These are phyloP conservation scores for Suhomyces prunicola DNA, from an alignment of 805 yeast species.

Conservation along the genomic window DNA sequence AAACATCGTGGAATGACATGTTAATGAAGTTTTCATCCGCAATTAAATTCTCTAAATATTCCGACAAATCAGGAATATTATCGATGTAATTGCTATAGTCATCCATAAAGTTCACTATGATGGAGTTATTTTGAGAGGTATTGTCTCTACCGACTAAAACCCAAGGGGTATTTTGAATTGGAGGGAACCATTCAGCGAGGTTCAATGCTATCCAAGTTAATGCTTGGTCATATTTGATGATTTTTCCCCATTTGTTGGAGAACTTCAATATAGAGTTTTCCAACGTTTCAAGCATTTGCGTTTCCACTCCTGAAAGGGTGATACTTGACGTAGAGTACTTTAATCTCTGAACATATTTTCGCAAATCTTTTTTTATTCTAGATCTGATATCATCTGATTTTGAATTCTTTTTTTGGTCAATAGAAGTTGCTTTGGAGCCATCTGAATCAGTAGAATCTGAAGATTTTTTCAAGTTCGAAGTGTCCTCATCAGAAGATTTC, in stretches of 20 bases:
- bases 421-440: neutral
- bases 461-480: neutral
- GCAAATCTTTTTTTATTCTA: slow-evolving; percentile 54
- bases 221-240: slow-evolving; percentile 76
- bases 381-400: slow-evolving; percentile 20
- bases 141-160: slow-evolving; percentile 55
- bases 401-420: neutral
- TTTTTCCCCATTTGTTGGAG: slow-evolving; percentile 71
- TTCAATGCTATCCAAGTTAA: slow-evolving; percentile 86
- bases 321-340: slow-evolving; percentile 25
- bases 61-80: slow-evolving; percentile 24
- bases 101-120: slow-evolving; percentile 30
- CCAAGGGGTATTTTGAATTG: slow-evolving; percentile 49
- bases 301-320: slow-evolving; percentile 43
- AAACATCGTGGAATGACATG: slow-evolving; percentile 63
- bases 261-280: slow-evolving; percentile 63
- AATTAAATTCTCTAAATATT: slow-evolving; percentile 20
- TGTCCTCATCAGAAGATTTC: neutral
- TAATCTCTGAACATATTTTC: slow-evolving; percentile 54
- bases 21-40: slow-evolving; percentile 24
- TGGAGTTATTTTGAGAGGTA: slow-evolving; percentile 20
- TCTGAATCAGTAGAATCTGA: neutral
- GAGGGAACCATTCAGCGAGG: slow-evolving; percentile 86
- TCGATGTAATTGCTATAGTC: slow-evolving; percentile 40
- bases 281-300: slow-evolving; percentile 51